Evolutionary conservation across 169 alveolate genomes (phyloP), one percentile per base, ranked within the genome.

Genomic region (Besnoitia besnoiti): DNA sequence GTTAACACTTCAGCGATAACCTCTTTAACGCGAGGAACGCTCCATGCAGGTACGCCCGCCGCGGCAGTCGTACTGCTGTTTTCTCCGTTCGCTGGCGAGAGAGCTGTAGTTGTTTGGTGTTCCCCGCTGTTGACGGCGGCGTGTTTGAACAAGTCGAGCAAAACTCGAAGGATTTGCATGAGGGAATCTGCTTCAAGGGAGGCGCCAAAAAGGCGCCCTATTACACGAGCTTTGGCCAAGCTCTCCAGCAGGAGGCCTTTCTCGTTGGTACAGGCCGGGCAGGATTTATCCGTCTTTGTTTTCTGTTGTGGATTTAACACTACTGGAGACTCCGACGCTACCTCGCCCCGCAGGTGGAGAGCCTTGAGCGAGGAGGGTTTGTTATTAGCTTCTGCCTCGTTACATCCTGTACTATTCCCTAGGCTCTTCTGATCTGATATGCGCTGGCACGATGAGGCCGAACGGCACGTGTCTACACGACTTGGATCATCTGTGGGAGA

Each of bases 1-100:
- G 84, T 39, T n/a, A 73, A 21, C 0, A 73, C 84, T 73, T 73
- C 84, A 30, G 84, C 84, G 19, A 21, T 73, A 12, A 73, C 84
- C 33, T 33, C 27, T 33, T 33, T 39, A 4, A 73, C 84, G 35
- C 73, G 73, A 27, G 73, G n/a, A 12, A 55, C 35, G 27, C 35
- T 21, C 73, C 73, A 55, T 27, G 16, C 0, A 0, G 73, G 16
- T 27, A 21, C 21, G 16, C 73, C 73, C 16, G 73, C 30, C 35
- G n/a, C 73, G 7, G 73, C 27, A 21, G 73, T 12, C 35, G 5
- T 24, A 27, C 35, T 55, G 33, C 35, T 33, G 27, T 55, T 0
- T 21, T 4, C n/a, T 14, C 27, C 73, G n/a, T 8, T 55, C 73
- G 73, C 73, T 21, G 73, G 73, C 27, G n/a, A n/a, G n/a, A n/a